phyloP scores from a whole-genome alignment of 2,329 filamentous ascomycete species.

The Fusarium pilosicola region DNA sequence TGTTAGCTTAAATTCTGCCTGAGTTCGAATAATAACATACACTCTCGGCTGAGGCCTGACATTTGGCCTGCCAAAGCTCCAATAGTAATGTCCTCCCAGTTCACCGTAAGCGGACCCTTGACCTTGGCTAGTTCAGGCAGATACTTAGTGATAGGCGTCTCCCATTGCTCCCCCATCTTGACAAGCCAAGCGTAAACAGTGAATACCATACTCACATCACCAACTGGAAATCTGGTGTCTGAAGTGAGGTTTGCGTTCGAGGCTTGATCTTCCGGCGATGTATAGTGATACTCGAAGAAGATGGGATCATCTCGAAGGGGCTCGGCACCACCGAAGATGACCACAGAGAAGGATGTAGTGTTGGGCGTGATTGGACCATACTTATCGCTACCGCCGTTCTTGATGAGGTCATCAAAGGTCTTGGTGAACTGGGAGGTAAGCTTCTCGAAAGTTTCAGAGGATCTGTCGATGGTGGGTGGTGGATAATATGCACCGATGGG shows the following conservation, averaged over 20 bases:
- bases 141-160: constrained; percentile 43
- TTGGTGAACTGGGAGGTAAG: constrained; percentile 10
- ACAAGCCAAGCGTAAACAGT: constrained; percentile 49
- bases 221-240: constrained; percentile 43
- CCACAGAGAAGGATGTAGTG: constrained; percentile 35
- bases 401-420: constrained; percentile 24
- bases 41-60: constrained; percentile 34
- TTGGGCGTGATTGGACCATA: constrained; percentile 28
- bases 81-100: constrained; percentile 34
- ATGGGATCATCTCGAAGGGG: constrained; percentile 6
- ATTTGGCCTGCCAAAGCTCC: constrained; percentile 34
- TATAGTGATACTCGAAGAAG: constrained; percentile 40
- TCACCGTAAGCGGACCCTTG: neutral
- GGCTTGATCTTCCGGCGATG: constrained; percentile 16
- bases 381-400: constrained; percentile 23
- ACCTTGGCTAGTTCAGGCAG: constrained; percentile 40
- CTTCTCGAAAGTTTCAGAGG: neutral
- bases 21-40: neutral
- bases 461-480: constrained; percentile 17
- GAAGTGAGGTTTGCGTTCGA: constrained; percentile 27
- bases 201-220: constrained; percentile 47
- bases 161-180: constrained; percentile 44
- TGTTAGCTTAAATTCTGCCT: neutral
- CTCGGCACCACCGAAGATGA: constrained; percentile 29
- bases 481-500: constrained; percentile 38